Evolutionary conservation across 2,329 filamentous ascomycete genomes (phyloP).

Genomic region (Trichophyton verrucosum): DNA sequence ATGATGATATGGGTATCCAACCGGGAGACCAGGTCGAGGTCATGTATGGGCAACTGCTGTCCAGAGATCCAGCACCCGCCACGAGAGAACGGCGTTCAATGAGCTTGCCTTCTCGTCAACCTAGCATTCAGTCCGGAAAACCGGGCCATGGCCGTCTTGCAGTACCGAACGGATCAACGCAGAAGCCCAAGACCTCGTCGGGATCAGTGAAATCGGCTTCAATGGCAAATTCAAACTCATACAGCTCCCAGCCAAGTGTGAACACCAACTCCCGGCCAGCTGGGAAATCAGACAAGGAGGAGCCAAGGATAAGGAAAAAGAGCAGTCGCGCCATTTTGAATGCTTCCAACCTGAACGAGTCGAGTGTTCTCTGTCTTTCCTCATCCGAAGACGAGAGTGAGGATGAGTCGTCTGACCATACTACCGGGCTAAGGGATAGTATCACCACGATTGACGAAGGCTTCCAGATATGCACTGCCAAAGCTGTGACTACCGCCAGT

Average conservation of each 20-base stretch:
- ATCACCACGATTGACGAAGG: constrained; percentile 29
- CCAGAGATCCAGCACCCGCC: background rate
- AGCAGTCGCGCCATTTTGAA: constrained; percentile 28
- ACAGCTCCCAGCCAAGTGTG: background rate
- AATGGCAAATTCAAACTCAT: background rate
- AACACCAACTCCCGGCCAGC: background rate
- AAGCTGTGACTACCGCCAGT: constrained; percentile 25
- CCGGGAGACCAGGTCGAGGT: background rate
- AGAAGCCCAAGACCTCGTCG: background rate
- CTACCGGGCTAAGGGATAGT: constrained; percentile 25
- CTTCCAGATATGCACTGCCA: constrained; percentile 34
- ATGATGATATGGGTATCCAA: constrained; percentile 3
- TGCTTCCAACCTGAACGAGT: constrained; percentile 31
- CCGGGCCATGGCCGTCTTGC: background rate
- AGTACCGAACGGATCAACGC: background rate
- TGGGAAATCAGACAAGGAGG: background rate
- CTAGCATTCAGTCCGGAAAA: background rate
- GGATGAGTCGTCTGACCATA: constrained; percentile 10
- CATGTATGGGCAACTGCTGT: background rate
- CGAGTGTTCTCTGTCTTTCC: constrained; percentile 37
- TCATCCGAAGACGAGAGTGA: constrained; percentile 30
- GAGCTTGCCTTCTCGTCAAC: background rate
- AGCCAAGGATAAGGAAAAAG: constrained; percentile 23
- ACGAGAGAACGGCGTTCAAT: background rate
- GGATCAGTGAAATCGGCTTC: background rate